Evolutionary conservation across 441 rosid genomes (phyloP), one percentile per base, ranked within the genome.

Genomic region (Eutrema salsugineum): DNA sequence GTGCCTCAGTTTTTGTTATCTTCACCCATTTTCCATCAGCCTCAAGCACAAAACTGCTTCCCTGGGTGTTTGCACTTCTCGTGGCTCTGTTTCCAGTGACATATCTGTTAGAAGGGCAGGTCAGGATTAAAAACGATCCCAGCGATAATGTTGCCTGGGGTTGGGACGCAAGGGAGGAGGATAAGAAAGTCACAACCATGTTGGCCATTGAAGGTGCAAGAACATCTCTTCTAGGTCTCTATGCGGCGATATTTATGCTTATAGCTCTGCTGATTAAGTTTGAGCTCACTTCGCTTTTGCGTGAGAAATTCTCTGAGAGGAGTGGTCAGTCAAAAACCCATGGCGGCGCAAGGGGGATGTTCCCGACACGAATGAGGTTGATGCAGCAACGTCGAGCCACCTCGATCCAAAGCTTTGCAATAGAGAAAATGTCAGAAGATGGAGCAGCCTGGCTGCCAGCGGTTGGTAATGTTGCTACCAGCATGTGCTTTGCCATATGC

Each of bases 11-110:
- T 50, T 91, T 95, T 70, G 98, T 93, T 70, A 91, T 93, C 71
- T 95, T 95, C 85, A 93, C 99, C 72, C 99, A 93, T 84, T 87
- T 91, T 68, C 98, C 98, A 70, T 95, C 99, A 48, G 95, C 99
- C 63, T 95, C 92, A 5, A 95, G 98, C 85, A 91, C 99, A 54
- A 93, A 89, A 82, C 84, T 95, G 55, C 84, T 95, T 30, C 99
- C 98, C n/a, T 93, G 98, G 99, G 84, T 89, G 69, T 95, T 95
- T 88, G 98, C 99, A 16, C 86, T 87, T 40, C 90, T 95, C 62
- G 97, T 95, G 61, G 97, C 98, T 74, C 95, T 95, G 66, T 93
- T 92, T 75, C 99, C 99, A 0, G 96, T 95, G 78, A 91, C 97
- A 19, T 95, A 95, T 74, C 85, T 92, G 74, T 49, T 95, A 83